Evolutionary conservation across 805 yeast species (phyloP).

Genomic region (Sugiyamaella mastotermitis): DNA sequence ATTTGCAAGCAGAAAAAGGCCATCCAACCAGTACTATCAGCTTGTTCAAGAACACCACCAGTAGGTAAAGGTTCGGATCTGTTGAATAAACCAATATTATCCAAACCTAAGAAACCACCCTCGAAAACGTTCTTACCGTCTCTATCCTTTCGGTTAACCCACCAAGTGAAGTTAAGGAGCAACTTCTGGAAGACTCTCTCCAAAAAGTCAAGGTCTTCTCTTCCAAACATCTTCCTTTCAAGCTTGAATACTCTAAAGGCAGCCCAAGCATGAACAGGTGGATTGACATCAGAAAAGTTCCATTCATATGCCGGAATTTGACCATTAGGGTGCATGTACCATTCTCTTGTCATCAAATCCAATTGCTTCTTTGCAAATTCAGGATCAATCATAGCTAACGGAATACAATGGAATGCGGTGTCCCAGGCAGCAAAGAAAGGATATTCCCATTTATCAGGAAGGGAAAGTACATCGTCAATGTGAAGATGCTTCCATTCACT

Average conservation of each 20-base stretch:
- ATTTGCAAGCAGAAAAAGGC: constrained; percentile 85
- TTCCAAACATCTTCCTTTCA: constrained; percentile 79
- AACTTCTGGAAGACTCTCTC: constrained; percentile 92
- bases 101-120: constrained; percentile 91
- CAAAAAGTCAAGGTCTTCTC: constrained; percentile 71
- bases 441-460: constrained; percentile 95
- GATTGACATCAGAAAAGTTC: constrained; percentile 94
- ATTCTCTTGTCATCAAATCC: constrained; percentile 80
- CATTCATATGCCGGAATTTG: constrained; percentile 96
- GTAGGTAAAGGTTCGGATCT: constrained; percentile 91
- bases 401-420: constrained; percentile 90
- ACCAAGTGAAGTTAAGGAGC: constrained; percentile 88
- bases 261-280: constrained; percentile 97
- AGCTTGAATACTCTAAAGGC: constrained; percentile 80
- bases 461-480: constrained; percentile 77
- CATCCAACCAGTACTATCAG: constrained; percentile 98
- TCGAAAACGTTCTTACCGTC: constrained; percentile 87
- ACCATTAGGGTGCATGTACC: constrained; percentile 99
- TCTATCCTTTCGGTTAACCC: constrained; percentile 88
- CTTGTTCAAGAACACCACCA: constrained; percentile 85
- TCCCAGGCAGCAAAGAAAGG: constrained; percentile 98
- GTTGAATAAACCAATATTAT: constrained; percentile 87
- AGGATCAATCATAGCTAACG: constrained; percentile 90
- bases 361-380: constrained; percentile 85
- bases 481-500: constrained; percentile 84